These are phyloP conservation scores for Syncephalis plumigaleata DNA, from an alignment of 371 early-diverging fungal species.

Conservation along the genomic window DNA sequence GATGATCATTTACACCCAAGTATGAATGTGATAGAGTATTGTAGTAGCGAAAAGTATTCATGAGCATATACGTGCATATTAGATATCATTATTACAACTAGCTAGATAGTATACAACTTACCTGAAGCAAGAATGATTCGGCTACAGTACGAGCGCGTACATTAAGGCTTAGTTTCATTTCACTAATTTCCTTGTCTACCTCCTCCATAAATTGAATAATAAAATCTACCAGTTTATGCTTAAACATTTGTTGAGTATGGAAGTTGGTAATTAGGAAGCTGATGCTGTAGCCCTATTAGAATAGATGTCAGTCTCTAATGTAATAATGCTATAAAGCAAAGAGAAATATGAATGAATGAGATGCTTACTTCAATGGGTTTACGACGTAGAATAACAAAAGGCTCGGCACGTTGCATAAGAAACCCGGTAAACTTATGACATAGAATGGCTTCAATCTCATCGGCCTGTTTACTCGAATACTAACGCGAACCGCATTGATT, in stretches of 20 bases:
- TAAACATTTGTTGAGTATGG: constrained; percentile 93
- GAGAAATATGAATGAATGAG: not conserved
- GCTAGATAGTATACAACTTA: constrained; percentile 5
- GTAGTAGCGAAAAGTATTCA: too few species aligned
- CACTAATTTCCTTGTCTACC: constrained; percentile 95
- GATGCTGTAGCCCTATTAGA: constrained; percentile 77
- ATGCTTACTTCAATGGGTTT: constrained; percentile 64
- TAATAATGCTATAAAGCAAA: not conserved
- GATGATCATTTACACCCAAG: too few species aligned
- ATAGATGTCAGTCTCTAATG: not conserved
- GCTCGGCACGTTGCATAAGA: constrained; percentile 92
- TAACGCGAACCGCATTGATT: constrained; percentile 86
- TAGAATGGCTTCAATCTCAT: constrained; percentile 89
- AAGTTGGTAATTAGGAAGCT: constrained; percentile 88
- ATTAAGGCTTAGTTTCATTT: constrained; percentile 93
- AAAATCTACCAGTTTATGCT: constrained; percentile 95
- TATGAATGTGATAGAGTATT: too few species aligned
- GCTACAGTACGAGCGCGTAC: constrained; percentile 90
- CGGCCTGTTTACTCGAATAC: constrained; percentile 93
- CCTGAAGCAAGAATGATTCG: constrained; percentile 52
- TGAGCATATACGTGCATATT: too few species aligned
- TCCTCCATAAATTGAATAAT: constrained; percentile 97
- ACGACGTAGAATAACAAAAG: constrained; percentile 84
- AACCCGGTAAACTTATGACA: constrained; percentile 93
- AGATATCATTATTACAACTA: too few species aligned